Percentiles rank a stretch among this genome's conserved stretches.
Conservation (phyloP, 1,284 basidiomycete species). For the Abortiporus biennis region DNA sequence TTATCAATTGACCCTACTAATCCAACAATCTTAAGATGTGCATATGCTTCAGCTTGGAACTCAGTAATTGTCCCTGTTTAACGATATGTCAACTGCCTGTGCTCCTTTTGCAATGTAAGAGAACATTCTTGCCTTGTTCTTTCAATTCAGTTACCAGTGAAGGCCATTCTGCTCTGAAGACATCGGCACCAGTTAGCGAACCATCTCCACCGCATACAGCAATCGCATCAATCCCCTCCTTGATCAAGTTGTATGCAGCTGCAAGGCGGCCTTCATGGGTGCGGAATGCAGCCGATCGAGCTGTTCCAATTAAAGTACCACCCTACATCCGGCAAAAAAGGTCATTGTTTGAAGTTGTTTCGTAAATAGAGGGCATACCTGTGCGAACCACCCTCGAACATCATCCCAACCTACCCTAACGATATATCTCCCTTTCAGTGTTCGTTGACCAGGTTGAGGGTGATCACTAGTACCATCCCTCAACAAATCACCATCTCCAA, state of each 20-base stretch:
- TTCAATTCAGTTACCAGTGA: slow-evolving; percentile 68
- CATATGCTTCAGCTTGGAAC: slow-evolving; percentile 65
- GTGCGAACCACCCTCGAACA: slow-evolving; percentile 90
- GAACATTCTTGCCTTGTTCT: slow-evolving; percentile 43
- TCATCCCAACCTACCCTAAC: slow-evolving; percentile 98
- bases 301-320: slow-evolving; percentile 95
- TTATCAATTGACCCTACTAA: slow-evolving; percentile 99
- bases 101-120: background rate
- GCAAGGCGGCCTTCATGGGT: slow-evolving; percentile 81
- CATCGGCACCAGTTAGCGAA: slow-evolving; percentile 92
- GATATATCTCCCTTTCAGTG: slow-evolving; percentile 89
- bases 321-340: slow-evolving; percentile 48
- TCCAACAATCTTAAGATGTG: slow-evolving; percentile 92
- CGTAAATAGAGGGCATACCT: slow-evolving; percentile 41
- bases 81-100: background rate
- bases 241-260: slow-evolving; percentile 89
- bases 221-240: slow-evolving; percentile 94
- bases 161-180: slow-evolving; percentile 94
- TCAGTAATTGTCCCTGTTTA: slow-evolving; percentile 64
- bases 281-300: slow-evolving; percentile 85
- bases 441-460: slow-evolving; percentile 53
- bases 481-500: slow-evolving; percentile 87
- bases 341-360: slow-evolving; percentile 1
- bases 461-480: slow-evolving; percentile 89
- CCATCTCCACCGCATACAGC: slow-evolving; percentile 98